A percentile compares a stretch with the other conserved stretches of the same genome.
Conservation (phyloP, 371 early-diverging fungal species). For the Mycotypha africana region DNA sequence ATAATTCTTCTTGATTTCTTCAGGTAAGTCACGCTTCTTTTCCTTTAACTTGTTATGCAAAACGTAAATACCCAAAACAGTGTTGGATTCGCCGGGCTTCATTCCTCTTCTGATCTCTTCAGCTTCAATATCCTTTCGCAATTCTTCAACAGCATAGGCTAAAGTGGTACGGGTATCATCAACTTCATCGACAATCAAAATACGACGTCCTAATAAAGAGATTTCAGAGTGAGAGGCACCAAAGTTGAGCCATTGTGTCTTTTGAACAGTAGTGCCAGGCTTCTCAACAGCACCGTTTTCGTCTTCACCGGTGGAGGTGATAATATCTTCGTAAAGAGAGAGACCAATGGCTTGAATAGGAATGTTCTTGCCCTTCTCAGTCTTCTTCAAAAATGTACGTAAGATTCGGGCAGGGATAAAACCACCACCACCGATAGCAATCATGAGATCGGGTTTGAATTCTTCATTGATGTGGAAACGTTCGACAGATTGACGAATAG, state of each 20-base stretch:
- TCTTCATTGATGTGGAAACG: constrained; percentile 49
- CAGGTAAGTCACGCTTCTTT: constrained; percentile 62
- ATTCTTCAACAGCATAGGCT: constrained; percentile 66
- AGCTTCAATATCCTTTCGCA: constrained; percentile 61
- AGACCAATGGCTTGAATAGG: constrained; percentile 78
- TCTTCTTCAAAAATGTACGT: constrained; percentile 72
- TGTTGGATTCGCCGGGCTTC: constrained; percentile 53
- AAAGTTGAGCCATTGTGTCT: constrained; percentile 81
- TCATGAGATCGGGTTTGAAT: constrained; percentile 65
- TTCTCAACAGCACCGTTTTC: no score
- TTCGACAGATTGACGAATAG: constrained; percentile 57
- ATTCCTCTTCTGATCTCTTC: constrained; percentile 45
- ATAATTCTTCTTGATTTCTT: constrained; percentile 57
- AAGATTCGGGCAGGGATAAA: constrained; percentile 70
- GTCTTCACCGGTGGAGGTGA: constrained; percentile 21
- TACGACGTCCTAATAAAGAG: constrained; percentile 60
- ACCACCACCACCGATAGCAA: constrained; percentile 63
- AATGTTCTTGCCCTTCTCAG: constrained; percentile 63
- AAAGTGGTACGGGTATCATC: constrained; percentile 75
- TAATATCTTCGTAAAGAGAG: constrained; percentile 69
- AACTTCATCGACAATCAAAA: constrained; percentile 76
- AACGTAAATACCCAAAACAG: constrained; percentile 69
- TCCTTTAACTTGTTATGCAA: constrained; percentile 74
- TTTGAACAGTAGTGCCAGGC: constrained; percentile 53
- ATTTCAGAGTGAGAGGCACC: constrained; percentile 53